Evolutionary conservation across 2,329 filamentous ascomycete species (phyloP).

Genomic region (Blastomyces gilchristii): DNA sequence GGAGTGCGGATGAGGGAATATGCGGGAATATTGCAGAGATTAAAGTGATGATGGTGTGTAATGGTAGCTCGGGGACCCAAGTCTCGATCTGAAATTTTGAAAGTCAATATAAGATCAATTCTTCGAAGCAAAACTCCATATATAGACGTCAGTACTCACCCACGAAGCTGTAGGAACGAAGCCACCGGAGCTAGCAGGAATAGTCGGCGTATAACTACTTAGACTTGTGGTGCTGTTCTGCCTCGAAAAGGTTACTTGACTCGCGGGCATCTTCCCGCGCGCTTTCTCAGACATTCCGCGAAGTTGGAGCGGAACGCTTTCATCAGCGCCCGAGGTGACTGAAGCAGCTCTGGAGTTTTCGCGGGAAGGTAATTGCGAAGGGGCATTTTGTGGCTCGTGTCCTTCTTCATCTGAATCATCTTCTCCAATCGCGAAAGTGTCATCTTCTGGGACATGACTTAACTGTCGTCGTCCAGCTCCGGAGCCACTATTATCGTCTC

Average conservation of each 20-base stretch:
- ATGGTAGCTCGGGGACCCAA: slow-evolving; percentile 83
- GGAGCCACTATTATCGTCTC: slow-evolving; percentile 30
- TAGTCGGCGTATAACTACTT: slow-evolving; percentile 49
- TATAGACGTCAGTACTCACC: slow-evolving; percentile 34
- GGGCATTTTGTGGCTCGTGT: slow-evolving; percentile 53
- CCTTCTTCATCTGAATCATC: slow-evolving; percentile 56
- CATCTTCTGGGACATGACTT: slow-evolving; percentile 62
- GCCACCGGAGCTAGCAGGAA: slow-evolving; percentile 40
- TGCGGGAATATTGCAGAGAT: slow-evolving; percentile 52
- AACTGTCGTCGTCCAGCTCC: slow-evolving; percentile 50
- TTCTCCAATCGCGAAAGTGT: slow-evolving; percentile 79
- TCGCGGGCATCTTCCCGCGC: slow-evolving; percentile 85
- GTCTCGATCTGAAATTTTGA: slow-evolving; percentile 57
- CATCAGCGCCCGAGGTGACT: slow-evolving; percentile 57
- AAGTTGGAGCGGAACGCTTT: slow-evolving; percentile 70
- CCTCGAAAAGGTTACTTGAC: slow-evolving; percentile 69
- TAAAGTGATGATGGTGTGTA: slow-evolving; percentile 73
- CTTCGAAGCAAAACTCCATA: background rate
- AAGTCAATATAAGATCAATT: background rate
- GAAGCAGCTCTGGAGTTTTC: slow-evolving; percentile 55
- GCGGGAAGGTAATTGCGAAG: slow-evolving; percentile 47
- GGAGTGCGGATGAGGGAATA: slow-evolving; percentile 41
- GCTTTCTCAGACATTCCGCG: slow-evolving; percentile 96
- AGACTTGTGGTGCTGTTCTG: slow-evolving; percentile 85
- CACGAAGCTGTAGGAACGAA: slow-evolving; percentile 75